Percentiles rank a stretch among this genome's conserved stretches.
Evolutionary conservation across 352 stramenopile genomes (phyloP).

Genomic region (Phytopythium cucurbitacearum): DNA sequence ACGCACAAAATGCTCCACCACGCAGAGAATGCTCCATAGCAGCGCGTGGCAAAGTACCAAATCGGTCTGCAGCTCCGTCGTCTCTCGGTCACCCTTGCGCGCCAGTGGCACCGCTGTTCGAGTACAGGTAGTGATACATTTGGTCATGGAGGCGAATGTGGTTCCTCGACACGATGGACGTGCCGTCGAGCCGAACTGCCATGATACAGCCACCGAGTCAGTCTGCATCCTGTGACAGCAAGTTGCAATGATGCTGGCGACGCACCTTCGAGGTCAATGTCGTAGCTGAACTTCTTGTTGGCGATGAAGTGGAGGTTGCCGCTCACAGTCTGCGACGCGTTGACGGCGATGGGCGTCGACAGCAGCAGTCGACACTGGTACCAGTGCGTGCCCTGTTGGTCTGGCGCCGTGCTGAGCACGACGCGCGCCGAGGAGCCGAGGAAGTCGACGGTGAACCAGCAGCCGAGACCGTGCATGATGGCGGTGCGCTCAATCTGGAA

Average conservation of each 20-base stretch:
- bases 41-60: too few relatives aligned
- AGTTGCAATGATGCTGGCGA: constrained; percentile 1
- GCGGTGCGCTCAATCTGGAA: constrained; percentile 88
- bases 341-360: constrained; percentile 88
- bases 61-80: too few relatives aligned
- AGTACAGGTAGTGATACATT: constrained; percentile 93
- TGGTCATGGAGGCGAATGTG: constrained; percentile 92
- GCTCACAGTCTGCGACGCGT: constrained; percentile 83
- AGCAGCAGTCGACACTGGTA: constrained; percentile 94
- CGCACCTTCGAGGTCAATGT: constrained; percentile 85
- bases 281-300: constrained; percentile 97
- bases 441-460: constrained; percentile 99
- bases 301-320: constrained; percentile 89
- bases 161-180: constrained; percentile 77
- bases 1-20: too few relatives aligned
- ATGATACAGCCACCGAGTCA: constrained; percentile 6
- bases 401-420: constrained; percentile 81
- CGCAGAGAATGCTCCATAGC: too few relatives aligned
- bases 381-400: constrained; percentile 76
- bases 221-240: neutral
- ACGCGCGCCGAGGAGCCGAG: constrained; percentile 77
- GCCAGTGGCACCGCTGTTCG: constrained; percentile 14
- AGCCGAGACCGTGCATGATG: constrained; percentile 95
- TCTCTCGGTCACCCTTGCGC: too few relatives aligned
- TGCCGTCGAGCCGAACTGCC: constrained; percentile 86